Conservation (phyloP, 1,284 basidiomycete species). For the Fistulinella cinereoalba region DNA sequence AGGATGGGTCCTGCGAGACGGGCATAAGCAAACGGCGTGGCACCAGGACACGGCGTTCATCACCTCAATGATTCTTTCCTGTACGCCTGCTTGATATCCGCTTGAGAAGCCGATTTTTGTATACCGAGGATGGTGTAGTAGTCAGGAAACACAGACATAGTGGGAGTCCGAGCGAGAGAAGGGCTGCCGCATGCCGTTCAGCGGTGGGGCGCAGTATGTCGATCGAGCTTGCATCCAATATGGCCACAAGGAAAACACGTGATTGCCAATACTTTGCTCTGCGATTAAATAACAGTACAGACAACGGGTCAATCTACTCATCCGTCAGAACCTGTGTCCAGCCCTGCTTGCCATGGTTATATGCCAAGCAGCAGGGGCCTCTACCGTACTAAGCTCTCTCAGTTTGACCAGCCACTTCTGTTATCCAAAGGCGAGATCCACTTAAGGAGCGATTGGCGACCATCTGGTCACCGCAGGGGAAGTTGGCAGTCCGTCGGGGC, state of each 20-base stretch:
- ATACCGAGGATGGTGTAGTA: constrained; percentile 70
- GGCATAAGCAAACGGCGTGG: constrained; percentile 6
- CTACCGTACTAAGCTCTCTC: constrained; percentile 42
- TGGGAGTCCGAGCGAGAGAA: constrained; percentile 14
- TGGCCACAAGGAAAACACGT: constrained; percentile 16
- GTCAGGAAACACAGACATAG: constrained; percentile 68
- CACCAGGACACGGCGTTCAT: constrained; percentile 7
- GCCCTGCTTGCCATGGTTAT: constrained; percentile 8
- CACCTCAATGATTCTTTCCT: constrained; percentile 75
- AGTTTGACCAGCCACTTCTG: constrained; percentile 27
- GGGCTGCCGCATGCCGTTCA: constrained; percentile 9
- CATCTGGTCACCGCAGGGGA: constrained; percentile 1
- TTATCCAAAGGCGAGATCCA: constrained; percentile 27
- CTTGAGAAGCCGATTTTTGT: constrained; percentile 56
- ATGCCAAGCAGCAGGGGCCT: constrained; percentile 41
- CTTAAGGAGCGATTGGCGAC: not conserved
- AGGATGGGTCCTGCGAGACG: constrained; percentile 72
- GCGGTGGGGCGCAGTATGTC: constrained; percentile 4
- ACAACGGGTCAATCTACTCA: constrained; percentile 10
- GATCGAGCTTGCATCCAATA: constrained; percentile 2
- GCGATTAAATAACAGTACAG: not conserved
- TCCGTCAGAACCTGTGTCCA: constrained; percentile 20
- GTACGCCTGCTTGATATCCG: constrained; percentile 81
- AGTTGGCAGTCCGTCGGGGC: constrained; percentile 1
- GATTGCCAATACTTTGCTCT: constrained; percentile 11